Base-by-base conservation (phyloP, 176 grass and related monocot species). In the Pontederia crassipes region DNA sequence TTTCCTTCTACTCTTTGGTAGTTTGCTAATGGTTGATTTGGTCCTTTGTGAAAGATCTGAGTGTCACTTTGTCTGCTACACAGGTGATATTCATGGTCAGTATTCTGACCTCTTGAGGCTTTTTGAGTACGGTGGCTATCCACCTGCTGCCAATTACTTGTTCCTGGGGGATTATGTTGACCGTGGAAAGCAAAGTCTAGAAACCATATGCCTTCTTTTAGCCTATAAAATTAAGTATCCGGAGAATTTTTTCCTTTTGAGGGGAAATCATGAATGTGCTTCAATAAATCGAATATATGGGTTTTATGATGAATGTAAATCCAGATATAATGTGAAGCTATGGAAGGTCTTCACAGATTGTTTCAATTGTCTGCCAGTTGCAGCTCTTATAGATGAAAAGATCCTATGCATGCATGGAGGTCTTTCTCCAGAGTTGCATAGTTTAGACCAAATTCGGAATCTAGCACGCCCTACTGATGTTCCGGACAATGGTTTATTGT, bases 141-240 rank as follows among this genome's bases (percentile, higher is more conserved):
- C 57, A 59, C 57, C 57, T 59, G 26, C 26, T 28, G 57, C 57
- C 20, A 59, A 59, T 59, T 59, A 59, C 18, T 32, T 59, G 57
- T 59, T 59, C 57, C 28, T 59, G 13, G 57, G 57, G 9, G 57
- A 59, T 28, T 59, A 59, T 12, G 57, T 59, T 5, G 57, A 59
- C 24, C 57, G 57, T 28, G 57, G 57, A 11, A 59, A 59, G 29
- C 57, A 59, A 59, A 59, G 57, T 28, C 57, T 59, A 13, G 57
- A 59, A 28, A 59, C 57, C 10, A 59, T 59, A 59, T 59, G 57
- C 12, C 57, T 59, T 28, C 57, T 59, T 59, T 28, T 59, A 28
- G 57, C 57, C 57, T 59, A 59, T 24, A 59, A 59, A 28, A 59
- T 59, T 59, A 59, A 59, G 57, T 59, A 59, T 59, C 57, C 57